A percentile compares a stretch with the other conserved stretches of the same genome.
Conservation (phyloP, 345 rosid species). For the Firmiana major region DNA sequence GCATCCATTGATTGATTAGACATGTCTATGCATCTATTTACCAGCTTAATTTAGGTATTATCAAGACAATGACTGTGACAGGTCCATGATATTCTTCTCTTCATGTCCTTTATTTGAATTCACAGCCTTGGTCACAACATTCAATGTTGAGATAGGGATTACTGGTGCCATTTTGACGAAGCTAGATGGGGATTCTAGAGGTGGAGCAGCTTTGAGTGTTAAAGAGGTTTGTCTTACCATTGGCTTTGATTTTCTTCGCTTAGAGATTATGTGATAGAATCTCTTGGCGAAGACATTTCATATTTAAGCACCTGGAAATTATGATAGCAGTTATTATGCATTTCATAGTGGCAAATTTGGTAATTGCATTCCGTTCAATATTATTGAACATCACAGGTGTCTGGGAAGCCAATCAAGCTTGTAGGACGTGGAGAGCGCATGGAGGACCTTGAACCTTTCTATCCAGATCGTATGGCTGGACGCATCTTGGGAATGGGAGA, state of each 20-base stretch:
- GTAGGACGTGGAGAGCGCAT: constrained; percentile 96
- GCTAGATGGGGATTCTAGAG: constrained; percentile 99
- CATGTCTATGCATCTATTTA: not conserved
- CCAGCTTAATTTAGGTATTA: constrained; percentile 2
- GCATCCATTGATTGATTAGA: not conserved
- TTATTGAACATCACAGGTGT: constrained; percentile 49
- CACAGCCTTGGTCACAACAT: constrained; percentile 87
- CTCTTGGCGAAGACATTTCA: not conserved
- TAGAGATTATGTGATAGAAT: constrained; percentile 3
- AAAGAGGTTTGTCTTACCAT: constrained; percentile 65
- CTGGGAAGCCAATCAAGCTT: constrained; percentile 94
- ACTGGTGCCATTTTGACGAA: constrained; percentile 98
- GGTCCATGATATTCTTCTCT: constrained; percentile 2
- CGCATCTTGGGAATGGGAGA: constrained; percentile 98
- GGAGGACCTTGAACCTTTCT: constrained; percentile 99
- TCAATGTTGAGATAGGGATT: constrained; percentile 96
- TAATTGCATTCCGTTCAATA: not conserved
- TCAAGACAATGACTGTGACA: not conserved
- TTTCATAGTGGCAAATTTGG: constrained; percentile 13
- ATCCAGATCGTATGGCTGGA: constrained; percentile 98
- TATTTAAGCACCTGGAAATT: not conserved
- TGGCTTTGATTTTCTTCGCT: not conserved
- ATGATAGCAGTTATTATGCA: not conserved
- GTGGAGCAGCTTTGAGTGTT: constrained; percentile 97
- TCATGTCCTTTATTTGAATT: constrained; percentile 14